Conservation (phyloP, 2,329 filamentous ascomycete genomes). For the Apiospora marii region DNA sequence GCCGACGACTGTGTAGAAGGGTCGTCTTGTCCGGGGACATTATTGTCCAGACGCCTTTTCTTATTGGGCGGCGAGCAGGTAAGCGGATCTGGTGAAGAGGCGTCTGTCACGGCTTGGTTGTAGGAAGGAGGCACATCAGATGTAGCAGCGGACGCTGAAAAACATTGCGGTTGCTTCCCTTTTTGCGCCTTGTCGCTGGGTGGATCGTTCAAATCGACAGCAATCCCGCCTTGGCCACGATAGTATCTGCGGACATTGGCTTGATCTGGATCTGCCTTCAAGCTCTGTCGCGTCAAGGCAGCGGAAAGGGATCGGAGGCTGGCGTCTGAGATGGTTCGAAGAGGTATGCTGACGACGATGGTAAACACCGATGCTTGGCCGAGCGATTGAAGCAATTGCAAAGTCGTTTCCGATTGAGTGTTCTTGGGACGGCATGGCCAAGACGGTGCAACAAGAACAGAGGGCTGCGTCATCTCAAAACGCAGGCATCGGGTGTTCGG, state of each 20-base stretch:
- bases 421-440: constrained; percentile 22
- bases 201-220: not conserved
- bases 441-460: constrained; percentile 9
- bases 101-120: constrained; percentile 20
- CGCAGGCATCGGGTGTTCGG: constrained; percentile 11
- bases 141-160: not conserved
- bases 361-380: not conserved
- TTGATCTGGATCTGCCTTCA: constrained; percentile 20
- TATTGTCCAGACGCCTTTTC: constrained; percentile 15
- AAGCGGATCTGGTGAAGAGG: constrained; percentile 17
- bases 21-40: not conserved
- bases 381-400: not conserved
- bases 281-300: not conserved
- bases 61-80: constrained; percentile 19
- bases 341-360: constrained; percentile 11
- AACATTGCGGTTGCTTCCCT: not conserved
- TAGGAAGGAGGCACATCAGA: constrained; percentile 20
- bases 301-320: constrained; percentile 20
- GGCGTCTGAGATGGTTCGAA: not conserved
- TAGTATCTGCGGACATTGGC: constrained; percentile 23
- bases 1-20: not conserved
- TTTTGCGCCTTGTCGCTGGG: not conserved
- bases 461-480: not conserved
- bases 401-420: not conserved
- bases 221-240: constrained; percentile 22